Percentiles rank a stretch among this genome's conserved stretches.
Evolutionary conservation across 306 rosid genomes (phyloP).

Genomic region (Abrus pulchellus): DNA sequence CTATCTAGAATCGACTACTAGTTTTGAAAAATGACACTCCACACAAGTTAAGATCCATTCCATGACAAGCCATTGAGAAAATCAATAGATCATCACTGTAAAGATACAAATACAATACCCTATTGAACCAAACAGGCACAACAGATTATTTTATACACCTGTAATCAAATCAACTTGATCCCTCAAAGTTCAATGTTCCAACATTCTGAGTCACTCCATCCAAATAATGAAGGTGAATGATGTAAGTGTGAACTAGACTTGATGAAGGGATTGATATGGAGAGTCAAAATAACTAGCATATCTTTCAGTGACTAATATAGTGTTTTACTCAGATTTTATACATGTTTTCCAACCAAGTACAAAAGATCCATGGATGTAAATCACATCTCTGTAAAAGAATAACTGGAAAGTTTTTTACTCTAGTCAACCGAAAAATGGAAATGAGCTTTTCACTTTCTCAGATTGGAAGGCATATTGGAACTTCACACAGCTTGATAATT

Average conservation of each 20-base stretch:
- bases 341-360: neutral
- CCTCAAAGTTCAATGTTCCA: neutral
- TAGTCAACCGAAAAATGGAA: neutral
- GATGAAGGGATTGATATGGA: neutral
- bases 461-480: neutral
- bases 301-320: no score
- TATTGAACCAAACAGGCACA: neutral
- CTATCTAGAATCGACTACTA: no score
- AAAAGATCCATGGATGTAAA: neutral
- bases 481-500: neutral
- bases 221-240: slow-evolving; percentile 18
- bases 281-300: no score
- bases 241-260: slow-evolving; percentile 9
- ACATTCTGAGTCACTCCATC: neutral
- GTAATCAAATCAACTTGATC: slow-evolving; percentile 3
- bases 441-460: neutral
- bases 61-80: slow-evolving; percentile 4
- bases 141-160: neutral
- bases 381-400: neutral
- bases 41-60: neutral
- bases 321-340: no score
- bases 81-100: neutral
- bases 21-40: neutral
- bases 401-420: neutral
- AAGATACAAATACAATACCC: neutral